phyloP scores from a whole-genome alignment of 257 asterid species.

The Solanum raphanifolium region DNA sequence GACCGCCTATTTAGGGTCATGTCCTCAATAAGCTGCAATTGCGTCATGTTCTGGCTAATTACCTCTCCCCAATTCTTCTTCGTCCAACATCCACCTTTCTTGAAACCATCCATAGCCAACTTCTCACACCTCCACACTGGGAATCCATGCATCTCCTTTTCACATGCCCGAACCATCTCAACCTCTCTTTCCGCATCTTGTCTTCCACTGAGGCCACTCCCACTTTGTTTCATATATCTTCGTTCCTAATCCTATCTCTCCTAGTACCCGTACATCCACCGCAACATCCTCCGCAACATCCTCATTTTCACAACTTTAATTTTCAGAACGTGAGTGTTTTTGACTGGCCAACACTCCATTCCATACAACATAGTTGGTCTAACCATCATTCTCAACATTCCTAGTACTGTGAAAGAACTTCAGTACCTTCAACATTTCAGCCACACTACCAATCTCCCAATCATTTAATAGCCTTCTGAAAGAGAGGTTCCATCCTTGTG shows the following conservation, averaged over 20 bases:
- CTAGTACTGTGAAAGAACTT: not conserved
- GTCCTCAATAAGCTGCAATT: not conserved
- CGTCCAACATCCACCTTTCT: not conserved
- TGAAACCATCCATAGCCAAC: not conserved
- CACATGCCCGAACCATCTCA: not conserved
- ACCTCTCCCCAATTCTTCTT: not conserved
- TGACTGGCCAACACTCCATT: not conserved
- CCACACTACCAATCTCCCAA: not conserved
- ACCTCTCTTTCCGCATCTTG: not conserved
- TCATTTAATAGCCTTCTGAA: not conserved
- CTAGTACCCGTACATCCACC: not conserved
- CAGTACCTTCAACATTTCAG: not conserved
- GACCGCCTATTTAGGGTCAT: not conserved
- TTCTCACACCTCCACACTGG: not conserved
- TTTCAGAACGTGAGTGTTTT: not conserved
- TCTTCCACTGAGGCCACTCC: not conserved
- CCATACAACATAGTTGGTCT: not conserved
- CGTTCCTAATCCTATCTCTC: not conserved
- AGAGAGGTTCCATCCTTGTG: not conserved
- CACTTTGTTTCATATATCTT: not conserved
- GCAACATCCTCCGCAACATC: not conserved
- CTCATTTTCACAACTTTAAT: not conserved
- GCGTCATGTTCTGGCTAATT: not conserved
- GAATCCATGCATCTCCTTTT: not conserved
- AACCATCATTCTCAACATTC: not conserved